These are phyloP conservation scores for Isabelozyma pseudorhagii DNA, from an alignment of 805 yeast species.

Conservation along the genomic window DNA sequence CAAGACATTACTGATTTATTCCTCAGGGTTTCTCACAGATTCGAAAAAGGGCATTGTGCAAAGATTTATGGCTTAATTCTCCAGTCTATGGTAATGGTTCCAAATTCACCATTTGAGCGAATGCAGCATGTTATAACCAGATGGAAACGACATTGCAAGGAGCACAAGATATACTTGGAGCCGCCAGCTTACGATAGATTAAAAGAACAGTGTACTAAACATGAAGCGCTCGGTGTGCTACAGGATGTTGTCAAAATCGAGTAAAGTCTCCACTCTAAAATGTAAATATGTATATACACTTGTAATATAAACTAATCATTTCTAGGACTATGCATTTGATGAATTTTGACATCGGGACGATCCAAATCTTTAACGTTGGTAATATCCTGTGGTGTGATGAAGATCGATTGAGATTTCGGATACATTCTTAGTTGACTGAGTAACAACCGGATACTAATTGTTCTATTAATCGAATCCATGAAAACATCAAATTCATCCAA, in stretches of 20 bases:
- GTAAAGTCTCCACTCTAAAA: background rate
- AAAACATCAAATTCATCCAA: slow-evolving; percentile 96
- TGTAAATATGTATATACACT: slow-evolving; percentile 1
- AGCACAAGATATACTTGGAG: background rate
- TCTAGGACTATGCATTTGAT: slow-evolving; percentile 49
- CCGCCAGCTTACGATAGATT: background rate
- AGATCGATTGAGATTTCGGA: slow-evolving; percentile 77
- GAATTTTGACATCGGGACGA: slow-evolving; percentile 55
- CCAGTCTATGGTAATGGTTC: background rate
- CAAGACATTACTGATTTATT: background rate
- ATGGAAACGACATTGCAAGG: background rate
- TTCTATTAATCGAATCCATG: slow-evolving; percentile 92
- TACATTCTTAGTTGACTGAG: slow-evolving; percentile 62
- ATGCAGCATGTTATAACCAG: background rate
- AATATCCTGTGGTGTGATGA: slow-evolving; percentile 93
- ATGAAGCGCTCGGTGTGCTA: background rate
- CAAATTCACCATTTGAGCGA: background rate
- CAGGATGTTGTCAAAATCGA: background rate
- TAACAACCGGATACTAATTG: slow-evolving; percentile 72
- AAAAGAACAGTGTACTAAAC: background rate
- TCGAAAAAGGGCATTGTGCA: slow-evolving; percentile 10
- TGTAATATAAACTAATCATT: background rate
- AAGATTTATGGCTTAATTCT: background rate
- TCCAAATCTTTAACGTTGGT: slow-evolving; percentile 63
- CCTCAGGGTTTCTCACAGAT: background rate